Evolutionary conservation across 352 stramenopile species (phyloP).

Genomic region (Pythium brachiatum): DNA sequence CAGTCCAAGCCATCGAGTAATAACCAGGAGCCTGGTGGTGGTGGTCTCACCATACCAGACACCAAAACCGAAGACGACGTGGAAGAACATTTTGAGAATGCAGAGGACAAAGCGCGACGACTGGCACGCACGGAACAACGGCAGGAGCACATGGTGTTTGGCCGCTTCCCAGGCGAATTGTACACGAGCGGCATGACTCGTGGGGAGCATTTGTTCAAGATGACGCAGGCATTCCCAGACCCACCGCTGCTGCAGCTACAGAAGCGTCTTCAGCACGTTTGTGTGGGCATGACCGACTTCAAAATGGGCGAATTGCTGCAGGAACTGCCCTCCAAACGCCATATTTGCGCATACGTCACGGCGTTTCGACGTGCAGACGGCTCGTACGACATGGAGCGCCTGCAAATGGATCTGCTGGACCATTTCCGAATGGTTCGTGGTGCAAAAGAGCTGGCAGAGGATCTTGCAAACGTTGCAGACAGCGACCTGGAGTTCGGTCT

Average conservation of each 20-base stretch:
- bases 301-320: slow-evolving; percentile 86
- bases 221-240: slow-evolving; percentile 53
- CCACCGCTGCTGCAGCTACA: slow-evolving; percentile 44
- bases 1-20: slow-evolving; percentile 14
- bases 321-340: slow-evolving; percentile 90
- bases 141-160: slow-evolving; percentile 63
- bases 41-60: neutral
- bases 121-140: slow-evolving; percentile 28
- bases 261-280: slow-evolving; percentile 53
- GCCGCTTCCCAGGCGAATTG: slow-evolving; percentile 57
- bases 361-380: slow-evolving; percentile 52
- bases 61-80: neutral
- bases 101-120: slow-evolving; percentile 32
- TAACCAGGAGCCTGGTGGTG: slow-evolving; percentile 9
- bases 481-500: slow-evolving; percentile 69
- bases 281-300: slow-evolving; percentile 80
- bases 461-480: slow-evolving; percentile 49
- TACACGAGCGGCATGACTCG: slow-evolving; percentile 65
- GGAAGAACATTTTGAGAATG: slow-evolving; percentile 57
- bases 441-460: slow-evolving; percentile 46
- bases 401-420: slow-evolving; percentile 64
- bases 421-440: slow-evolving; percentile 81
- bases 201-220: slow-evolving; percentile 49
- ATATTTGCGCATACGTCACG: slow-evolving; percentile 79
- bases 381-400: slow-evolving; percentile 42